Evolutionary conservation across 805 yeast genomes (phyloP), one percentile per base, ranked within the genome.

Genomic region (Kodamaea kakaduensis): DNA sequence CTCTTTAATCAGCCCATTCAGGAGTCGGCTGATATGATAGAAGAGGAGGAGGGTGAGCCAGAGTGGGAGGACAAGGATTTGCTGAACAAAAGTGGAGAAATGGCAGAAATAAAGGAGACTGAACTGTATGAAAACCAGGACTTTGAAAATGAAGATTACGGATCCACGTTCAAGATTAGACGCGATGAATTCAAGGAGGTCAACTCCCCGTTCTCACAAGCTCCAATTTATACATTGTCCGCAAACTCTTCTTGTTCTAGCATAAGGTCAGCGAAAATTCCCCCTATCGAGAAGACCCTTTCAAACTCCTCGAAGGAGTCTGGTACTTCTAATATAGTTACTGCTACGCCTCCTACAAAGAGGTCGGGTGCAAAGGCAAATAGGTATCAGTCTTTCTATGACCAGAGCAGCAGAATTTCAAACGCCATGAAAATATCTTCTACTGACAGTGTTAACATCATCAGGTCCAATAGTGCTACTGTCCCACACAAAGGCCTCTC

Each of bases 321-420:
- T 0, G 34, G 36, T 10, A 37, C 39, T 10, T 31, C 29, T 22
- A 31, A 15, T 34, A 21, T 7, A 15, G 24, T 27, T 7, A 48
- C 36, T 25, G 32, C 44, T 5, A 50, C 54, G 2, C 53, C 58
- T 2, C 37, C 51, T 4, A 40, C 43, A 2, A 58, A 56, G 48
- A 57, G 57, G 46, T 62, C 61, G 10, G 65, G 55, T 21, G 75
- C 75, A 12, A 61, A 65, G 33, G 76, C 76, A 1, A 54, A 52
- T 18, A 53, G 76, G 32, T 73, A 71, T 42, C 75, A 72, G 47
- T 59, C 62, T 9, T 69, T 69, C 47, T 70, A 72, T 41, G 71
- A 69, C 41, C 71, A 66, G 43, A 64, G 71, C 6, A 54, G 53
- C 32, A 55, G 64, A 25, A 54, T 71, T n/a, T 61, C 71, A 1